Conservation (phyloP, 495 filamentous ascomycete genomes). For the Hypoxylon fragiforme region DNA sequence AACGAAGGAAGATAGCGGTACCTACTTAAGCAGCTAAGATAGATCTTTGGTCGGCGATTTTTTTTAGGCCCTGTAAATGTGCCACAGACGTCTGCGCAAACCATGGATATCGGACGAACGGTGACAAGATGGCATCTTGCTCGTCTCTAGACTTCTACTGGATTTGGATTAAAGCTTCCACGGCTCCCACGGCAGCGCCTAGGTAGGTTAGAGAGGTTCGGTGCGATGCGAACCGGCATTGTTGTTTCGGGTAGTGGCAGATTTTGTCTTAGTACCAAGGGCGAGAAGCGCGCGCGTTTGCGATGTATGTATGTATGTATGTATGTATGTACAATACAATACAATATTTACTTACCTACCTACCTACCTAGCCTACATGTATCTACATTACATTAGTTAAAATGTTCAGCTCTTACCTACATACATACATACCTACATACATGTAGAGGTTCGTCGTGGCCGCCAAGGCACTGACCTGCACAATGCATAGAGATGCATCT, state of each 20-base stretch:
- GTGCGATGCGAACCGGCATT: slow-evolving; percentile 26
- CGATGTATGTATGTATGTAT: not conserved
- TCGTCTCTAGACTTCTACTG: not conserved
- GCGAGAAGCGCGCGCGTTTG: slow-evolving; percentile 8
- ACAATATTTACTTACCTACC: too few species aligned
- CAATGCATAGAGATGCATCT: slow-evolving; percentile 34
- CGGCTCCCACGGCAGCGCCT: slow-evolving; percentile 7
- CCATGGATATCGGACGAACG: slow-evolving; percentile 18
- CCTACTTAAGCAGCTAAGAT: too few species aligned
- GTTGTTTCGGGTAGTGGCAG: slow-evolving; percentile 21
- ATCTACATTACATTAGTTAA: not conserved
- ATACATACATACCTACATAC: slow-evolving; percentile 7
- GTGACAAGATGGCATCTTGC: not conserved
- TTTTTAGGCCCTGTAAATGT: slow-evolving; percentile 20
- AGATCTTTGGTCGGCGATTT: slow-evolving; percentile 36
- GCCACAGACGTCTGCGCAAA: slow-evolving; percentile 22
- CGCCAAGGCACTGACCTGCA: slow-evolving; percentile 35
- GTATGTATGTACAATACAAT: too few species aligned
- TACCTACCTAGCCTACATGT: too few species aligned
- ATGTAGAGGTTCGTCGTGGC: slow-evolving; percentile 26
- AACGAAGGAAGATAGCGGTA: slow-evolving; percentile 10
- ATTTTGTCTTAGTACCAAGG: slow-evolving; percentile 1
- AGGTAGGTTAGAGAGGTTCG: slow-evolving; percentile 7
- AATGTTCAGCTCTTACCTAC: not conserved
- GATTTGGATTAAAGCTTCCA: slow-evolving; percentile 1